phyloP scores from a whole-genome alignment of 208 protist genomes.

The Leptomonas seymouri region DNA sequence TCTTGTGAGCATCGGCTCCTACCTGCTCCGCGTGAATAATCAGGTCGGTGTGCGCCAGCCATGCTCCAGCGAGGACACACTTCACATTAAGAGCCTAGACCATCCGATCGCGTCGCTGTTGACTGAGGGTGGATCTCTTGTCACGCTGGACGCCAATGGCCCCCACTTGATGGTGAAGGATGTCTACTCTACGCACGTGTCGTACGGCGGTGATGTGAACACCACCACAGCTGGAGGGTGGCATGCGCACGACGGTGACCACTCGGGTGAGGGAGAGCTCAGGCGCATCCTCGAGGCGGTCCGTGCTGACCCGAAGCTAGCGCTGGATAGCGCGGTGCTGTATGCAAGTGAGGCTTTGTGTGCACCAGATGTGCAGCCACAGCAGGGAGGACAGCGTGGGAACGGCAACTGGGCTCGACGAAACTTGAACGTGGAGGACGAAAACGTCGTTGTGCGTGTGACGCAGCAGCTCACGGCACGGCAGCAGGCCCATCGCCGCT shows the following conservation, averaged over 20 bases:
- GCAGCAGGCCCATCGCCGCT: conserved; percentile 77
- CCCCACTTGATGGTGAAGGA: conserved; percentile 42
- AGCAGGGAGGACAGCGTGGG: not conserved
- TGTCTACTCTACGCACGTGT: conserved; percentile 13
- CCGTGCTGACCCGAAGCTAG: conserved; percentile 48
- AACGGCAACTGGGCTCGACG: conserved; percentile 75
- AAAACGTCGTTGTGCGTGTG: conserved; percentile 75
- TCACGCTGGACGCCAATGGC: conserved; percentile 60
- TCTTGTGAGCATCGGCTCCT: conserved; percentile 56
- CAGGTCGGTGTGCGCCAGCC: conserved; percentile 70
- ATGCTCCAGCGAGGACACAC: conserved; percentile 73
- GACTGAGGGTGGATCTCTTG: conserved; percentile 43
- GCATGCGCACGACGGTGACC: conserved; percentile 18
- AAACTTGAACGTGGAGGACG: conserved; percentile 71
- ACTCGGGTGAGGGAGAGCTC: conserved; percentile 21
- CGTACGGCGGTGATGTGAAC: not conserved
- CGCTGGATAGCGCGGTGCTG: conserved; percentile 71
- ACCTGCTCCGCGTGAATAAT: conserved; percentile 77
- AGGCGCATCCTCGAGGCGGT: conserved; percentile 37
- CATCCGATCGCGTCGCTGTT: conserved; percentile 47
- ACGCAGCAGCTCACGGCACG: conserved; percentile 60
- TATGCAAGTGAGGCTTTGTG: conserved; percentile 29
- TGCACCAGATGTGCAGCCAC: not conserved
- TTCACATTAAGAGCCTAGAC: conserved; percentile 39
- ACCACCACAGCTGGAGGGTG: not conserved